Evolutionary conservation across 768 basidiomycete genomes (phyloP).

Genomic region (Cystobasidium tubakii): DNA sequence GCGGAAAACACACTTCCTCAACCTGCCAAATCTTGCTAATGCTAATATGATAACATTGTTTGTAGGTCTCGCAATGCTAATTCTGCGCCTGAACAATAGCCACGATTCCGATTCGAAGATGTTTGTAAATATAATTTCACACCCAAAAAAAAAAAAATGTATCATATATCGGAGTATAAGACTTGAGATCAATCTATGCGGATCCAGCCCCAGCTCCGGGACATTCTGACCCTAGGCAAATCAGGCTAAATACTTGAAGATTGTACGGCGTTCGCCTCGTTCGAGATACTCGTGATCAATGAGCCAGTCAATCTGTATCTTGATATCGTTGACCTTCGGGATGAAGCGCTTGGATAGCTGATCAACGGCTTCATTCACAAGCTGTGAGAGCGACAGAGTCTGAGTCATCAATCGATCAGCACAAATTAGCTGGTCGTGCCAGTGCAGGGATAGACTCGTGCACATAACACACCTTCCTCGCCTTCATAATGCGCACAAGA

Average conservation of each 20-base stretch:
- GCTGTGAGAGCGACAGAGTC: slow-evolving; percentile 84
- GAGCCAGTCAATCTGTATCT: slow-evolving; percentile 66
- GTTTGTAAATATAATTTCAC: no score
- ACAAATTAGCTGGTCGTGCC: slow-evolving; percentile 11
- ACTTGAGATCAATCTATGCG: no score
- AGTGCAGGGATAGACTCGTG: no score
- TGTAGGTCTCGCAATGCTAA: neutral
- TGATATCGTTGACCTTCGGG: slow-evolving; percentile 92
- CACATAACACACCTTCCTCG: slow-evolving; percentile 57
- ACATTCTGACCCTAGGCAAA: no score
- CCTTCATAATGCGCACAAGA: slow-evolving; percentile 70
- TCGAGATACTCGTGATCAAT: slow-evolving; percentile 98
- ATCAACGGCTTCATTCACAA: slow-evolving; percentile 83
- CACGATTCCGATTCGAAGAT: neutral
- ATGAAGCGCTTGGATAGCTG: slow-evolving; percentile 82
- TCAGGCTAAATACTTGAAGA: slow-evolving; percentile 21
- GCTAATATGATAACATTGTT: neutral
- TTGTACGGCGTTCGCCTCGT: slow-evolving; percentile 50
- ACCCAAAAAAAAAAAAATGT: no score
- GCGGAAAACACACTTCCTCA: neutral
- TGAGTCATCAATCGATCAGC: slow-evolving; percentile 5
- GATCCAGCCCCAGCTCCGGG: no score
- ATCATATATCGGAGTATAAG: no score
- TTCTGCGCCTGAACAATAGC: neutral
- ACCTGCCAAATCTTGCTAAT: neutral